phyloP scores from a whole-genome alignment of 805 yeast genomes.

The Wickerhamomyces kurtzmanii region DNA sequence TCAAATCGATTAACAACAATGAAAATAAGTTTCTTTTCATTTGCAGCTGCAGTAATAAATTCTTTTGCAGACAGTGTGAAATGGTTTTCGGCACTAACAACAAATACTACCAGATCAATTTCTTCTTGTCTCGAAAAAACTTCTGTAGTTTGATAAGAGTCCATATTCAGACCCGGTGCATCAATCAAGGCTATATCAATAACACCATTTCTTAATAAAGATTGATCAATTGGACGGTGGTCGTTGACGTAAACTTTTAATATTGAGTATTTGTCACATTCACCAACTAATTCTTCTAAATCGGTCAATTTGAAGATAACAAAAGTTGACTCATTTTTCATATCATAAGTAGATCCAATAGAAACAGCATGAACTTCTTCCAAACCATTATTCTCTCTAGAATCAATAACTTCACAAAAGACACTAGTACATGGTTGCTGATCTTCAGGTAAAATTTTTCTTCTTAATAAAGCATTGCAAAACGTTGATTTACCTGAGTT shows the following conservation, averaged over 20 bases:
- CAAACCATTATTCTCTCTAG: slow-evolving; percentile 56
- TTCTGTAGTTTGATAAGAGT: slow-evolving; percentile 88
- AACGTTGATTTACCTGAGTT: slow-evolving; percentile 95
- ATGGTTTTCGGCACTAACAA: slow-evolving; percentile 93
- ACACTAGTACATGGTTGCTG: slow-evolving; percentile 97
- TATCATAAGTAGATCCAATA: slow-evolving; percentile 30
- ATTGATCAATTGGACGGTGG: slow-evolving; percentile 50
- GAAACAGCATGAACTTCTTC: slow-evolving; percentile 94
- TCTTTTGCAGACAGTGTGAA: slow-evolving; percentile 92
- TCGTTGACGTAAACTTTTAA: slow-evolving; percentile 81
- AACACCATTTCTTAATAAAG: slow-evolving; percentile 79
- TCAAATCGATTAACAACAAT: slow-evolving; percentile 93
- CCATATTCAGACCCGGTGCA: slow-evolving; percentile 95
- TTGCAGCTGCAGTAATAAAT: slow-evolving; percentile 82
- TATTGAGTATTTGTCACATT: slow-evolving; percentile 60
- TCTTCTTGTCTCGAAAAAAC: slow-evolving; percentile 95
- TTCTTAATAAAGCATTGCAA: slow-evolving; percentile 79
- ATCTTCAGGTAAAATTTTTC: slow-evolving; percentile 82
- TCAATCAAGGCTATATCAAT: slow-evolving; percentile 90
- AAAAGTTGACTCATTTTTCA: slow-evolving; percentile 56
- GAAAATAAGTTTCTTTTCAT: slow-evolving; percentile 84
- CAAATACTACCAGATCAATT: slow-evolving; percentile 92
- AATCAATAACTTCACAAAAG: slow-evolving; percentile 89
- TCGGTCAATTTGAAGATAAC: slow-evolving; percentile 41
- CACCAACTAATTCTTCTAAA: slow-evolving; percentile 62